A percentile compares a stretch with the other conserved stretches of the same genome.
These are phyloP conservation scores for Aspergillus oerlinghausenensis DNA, from an alignment of 2,329 filamentous ascomycete species.

Conservation along the genomic window DNA sequence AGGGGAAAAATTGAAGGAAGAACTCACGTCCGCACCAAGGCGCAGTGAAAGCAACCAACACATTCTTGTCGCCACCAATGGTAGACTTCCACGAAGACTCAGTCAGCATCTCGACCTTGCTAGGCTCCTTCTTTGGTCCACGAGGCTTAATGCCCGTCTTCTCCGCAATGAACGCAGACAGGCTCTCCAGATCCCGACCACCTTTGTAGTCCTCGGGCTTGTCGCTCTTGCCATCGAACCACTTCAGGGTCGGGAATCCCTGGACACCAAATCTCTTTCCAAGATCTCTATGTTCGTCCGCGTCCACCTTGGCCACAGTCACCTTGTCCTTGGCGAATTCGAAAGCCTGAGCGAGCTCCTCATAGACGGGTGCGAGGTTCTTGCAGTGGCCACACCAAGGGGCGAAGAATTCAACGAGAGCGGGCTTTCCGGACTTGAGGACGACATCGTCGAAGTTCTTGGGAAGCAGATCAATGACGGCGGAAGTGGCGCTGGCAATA, in stretches of 20 bases:
- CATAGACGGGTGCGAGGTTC: conserved; percentile 88
- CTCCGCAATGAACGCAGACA: conserved; percentile 74
- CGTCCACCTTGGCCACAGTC: conserved; percentile 92
- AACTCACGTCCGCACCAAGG: conserved; percentile 97
- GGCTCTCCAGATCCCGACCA: conserved; percentile 80
- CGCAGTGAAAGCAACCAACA: conserved; percentile 93
- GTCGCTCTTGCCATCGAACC: conserved; percentile 91
- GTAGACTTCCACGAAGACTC: conserved; percentile 72
- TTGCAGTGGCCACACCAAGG: conserved; percentile 99
- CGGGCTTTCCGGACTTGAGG: conserved; percentile 86
- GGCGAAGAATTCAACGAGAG: conserved; percentile 96
- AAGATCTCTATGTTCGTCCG: conserved; percentile 78
- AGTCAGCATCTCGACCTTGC: conserved; percentile 72
- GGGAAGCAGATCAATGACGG: conserved; percentile 84
- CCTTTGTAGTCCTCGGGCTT: conserved; percentile 80
- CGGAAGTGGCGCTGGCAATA: conserved; percentile 64
- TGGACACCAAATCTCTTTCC: conserved; percentile 84
- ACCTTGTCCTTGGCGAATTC: conserved; percentile 70
- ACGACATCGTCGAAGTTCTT: conserved; percentile 89
- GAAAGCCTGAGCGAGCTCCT: conserved; percentile 76
- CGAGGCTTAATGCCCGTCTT: conserved; percentile 82
- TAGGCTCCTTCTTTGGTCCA: conserved; percentile 58
- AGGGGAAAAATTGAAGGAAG: conserved; percentile 1
- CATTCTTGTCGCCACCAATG: conserved; percentile 80
- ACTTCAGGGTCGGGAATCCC: conserved; percentile 96